Evolutionary conservation across 306 rosid genomes (phyloP).

Genomic region (Quercus mongolica): DNA sequence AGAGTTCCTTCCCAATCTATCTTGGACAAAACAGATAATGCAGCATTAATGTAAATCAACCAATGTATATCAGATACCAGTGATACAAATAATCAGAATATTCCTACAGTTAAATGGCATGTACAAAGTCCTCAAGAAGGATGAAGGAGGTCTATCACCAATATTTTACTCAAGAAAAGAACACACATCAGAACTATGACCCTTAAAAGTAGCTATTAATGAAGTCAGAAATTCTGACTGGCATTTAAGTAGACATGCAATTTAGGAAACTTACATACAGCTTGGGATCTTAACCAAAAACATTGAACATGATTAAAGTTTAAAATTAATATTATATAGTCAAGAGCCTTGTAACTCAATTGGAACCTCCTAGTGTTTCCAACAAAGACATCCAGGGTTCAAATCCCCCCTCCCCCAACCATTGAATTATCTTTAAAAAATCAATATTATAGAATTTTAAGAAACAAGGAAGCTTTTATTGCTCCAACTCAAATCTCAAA

Average conservation of each 20-base stretch:
- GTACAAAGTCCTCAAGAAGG: background rate
- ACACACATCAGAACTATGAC: background rate
- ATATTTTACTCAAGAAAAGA: background rate
- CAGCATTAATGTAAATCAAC: background rate
- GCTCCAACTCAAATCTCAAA: constrained; percentile 1
- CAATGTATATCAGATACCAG: background rate
- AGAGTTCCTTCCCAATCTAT: background rate
- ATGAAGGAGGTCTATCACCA: background rate
- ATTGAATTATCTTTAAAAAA: too few relatives aligned
- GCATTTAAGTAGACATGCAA: background rate
- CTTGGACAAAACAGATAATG: background rate
- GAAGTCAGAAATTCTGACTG: background rate
- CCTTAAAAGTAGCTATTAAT: background rate
- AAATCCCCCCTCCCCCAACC: too few relatives aligned
- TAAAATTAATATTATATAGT: background rate
- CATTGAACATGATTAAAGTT: background rate
- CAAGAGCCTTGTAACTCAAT: too few relatives aligned
- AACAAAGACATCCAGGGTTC: too few relatives aligned
- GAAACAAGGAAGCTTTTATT: background rate
- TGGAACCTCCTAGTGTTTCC: too few relatives aligned
- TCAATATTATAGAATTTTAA: background rate
- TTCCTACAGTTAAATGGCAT: background rate
- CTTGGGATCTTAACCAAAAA: background rate
- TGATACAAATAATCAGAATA: too few relatives aligned
- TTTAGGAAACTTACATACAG: background rate